phyloP scores from a whole-genome alignment of 306 rosid species.

The Lathyrus aphaca region DNA sequence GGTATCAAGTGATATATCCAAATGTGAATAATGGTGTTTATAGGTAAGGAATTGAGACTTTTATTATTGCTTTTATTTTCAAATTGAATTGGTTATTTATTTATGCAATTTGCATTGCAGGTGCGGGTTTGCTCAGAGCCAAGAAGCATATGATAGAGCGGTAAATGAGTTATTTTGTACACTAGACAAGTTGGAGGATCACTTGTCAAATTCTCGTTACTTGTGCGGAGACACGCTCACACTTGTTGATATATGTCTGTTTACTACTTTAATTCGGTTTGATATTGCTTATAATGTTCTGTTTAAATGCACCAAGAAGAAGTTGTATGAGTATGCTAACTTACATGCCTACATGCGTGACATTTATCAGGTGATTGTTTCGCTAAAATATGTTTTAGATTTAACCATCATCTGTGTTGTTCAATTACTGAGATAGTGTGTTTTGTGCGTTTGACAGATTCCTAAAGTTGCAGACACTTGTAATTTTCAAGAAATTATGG shows the following conservation, averaged over 20 bases:
- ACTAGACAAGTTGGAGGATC: conserved; percentile 64
- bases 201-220: conserved; percentile 57
- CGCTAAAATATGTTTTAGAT: not conserved
- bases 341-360: conserved; percentile 79
- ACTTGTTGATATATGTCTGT: conserved; percentile 71
- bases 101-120: conserved; percentile 37
- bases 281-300: conserved; percentile 71
- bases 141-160: conserved; percentile 74
- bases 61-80: too few relatives aligned
- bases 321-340: conserved; percentile 65
- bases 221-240: conserved; percentile 68
- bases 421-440: not conserved
- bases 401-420: not conserved
- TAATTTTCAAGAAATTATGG: conserved; percentile 75
- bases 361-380: conserved; percentile 63
- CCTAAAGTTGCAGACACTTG: conserved; percentile 86
- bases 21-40: conserved; percentile 90
- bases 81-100: not conserved
- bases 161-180: conserved; percentile 65
- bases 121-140: conserved; percentile 97
- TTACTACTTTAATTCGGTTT: conserved; percentile 79
- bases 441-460: conserved; percentile 48
- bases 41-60: conserved; percentile 49
- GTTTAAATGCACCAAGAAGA: conserved; percentile 87
- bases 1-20: conserved; percentile 79